A percentile compares a stretch with the other conserved stretches of the same genome.
Conservation (phyloP, 257 asterid genomes). For the Coffea canephora region DNA sequence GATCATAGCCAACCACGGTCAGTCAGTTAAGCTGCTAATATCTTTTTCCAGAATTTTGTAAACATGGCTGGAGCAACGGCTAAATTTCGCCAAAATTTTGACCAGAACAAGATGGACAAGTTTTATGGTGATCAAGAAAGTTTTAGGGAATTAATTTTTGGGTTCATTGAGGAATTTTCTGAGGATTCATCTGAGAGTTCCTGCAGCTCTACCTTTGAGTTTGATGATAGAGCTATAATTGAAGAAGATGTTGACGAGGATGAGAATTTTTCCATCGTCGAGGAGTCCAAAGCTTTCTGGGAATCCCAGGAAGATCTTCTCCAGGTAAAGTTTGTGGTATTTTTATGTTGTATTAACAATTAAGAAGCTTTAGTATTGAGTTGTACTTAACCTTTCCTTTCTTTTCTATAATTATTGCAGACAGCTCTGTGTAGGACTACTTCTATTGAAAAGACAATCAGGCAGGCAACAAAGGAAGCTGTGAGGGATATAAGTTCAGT, state of each 20-base stretch:
- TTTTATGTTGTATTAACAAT: not conserved
- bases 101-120: not conserved
- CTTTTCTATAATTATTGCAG: slow-evolving; percentile 12
- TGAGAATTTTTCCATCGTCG: slow-evolving; percentile 1
- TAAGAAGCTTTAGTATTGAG: not conserved
- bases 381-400: too few relatives aligned
- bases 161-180: slow-evolving; percentile 30
- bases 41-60: too few relatives aligned
- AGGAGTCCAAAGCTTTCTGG: slow-evolving; percentile 29
- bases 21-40: too few relatives aligned
- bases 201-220: not conserved
- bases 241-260: slow-evolving; percentile 12
- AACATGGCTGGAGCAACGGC: not conserved
- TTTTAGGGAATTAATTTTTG: slow-evolving; percentile 28
- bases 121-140: slow-evolving; percentile 19
- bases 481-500: slow-evolving; percentile 26
- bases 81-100: not conserved
- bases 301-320: slow-evolving; percentile 28
- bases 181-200: slow-evolving; percentile 23
- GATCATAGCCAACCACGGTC: not conserved
- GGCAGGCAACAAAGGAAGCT: slow-evolving; percentile 38
- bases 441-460: slow-evolving; percentile 27
- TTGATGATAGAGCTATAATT: not conserved
- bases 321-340: slow-evolving; percentile 3
- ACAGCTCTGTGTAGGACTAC: slow-evolving; percentile 35